phyloP scores from a whole-genome alignment of 441 rosid genomes.

The Flueggea neowawraea region DNA sequence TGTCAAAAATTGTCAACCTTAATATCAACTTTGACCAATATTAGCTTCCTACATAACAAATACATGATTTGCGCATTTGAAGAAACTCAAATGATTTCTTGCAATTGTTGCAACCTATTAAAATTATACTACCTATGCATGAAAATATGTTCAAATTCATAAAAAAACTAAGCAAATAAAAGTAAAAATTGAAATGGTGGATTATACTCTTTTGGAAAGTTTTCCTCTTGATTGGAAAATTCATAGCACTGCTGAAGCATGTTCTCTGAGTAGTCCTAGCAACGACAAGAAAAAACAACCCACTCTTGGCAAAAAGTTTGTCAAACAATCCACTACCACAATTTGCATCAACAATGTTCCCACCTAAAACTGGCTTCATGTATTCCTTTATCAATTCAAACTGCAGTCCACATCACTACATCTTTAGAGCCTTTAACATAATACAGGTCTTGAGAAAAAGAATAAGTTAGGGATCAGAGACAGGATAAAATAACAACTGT shows the following conservation, averaged over 20 bases:
- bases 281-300: constrained; percentile 62
- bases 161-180: background rate
- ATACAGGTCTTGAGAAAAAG: no score
- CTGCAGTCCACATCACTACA: constrained; percentile 31
- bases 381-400: constrained; percentile 78
- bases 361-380: constrained; percentile 74
- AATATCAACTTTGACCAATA: constrained; percentile 86
- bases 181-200: constrained; percentile 4
- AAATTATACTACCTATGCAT: background rate
- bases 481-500: background rate
- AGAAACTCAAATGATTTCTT: constrained; percentile 3
- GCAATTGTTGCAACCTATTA: background rate
- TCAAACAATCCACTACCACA: constrained; percentile 90
- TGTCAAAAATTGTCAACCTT: no score
- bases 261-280: constrained; percentile 89
- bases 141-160: background rate
- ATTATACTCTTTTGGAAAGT: constrained; percentile 67
- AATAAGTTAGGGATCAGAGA: background rate
- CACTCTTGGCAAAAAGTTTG: constrained; percentile 69
- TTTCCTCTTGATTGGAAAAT: constrained; percentile 49
- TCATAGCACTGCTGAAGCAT: constrained; percentile 79
- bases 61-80: background rate
- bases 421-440: background rate
- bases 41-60: constrained; percentile 46
- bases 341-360: constrained; percentile 82